These are phyloP conservation scores for Boletus subparvulus DNA, from an alignment of 768 basidiomycete genomes.

Conservation along the genomic window DNA sequence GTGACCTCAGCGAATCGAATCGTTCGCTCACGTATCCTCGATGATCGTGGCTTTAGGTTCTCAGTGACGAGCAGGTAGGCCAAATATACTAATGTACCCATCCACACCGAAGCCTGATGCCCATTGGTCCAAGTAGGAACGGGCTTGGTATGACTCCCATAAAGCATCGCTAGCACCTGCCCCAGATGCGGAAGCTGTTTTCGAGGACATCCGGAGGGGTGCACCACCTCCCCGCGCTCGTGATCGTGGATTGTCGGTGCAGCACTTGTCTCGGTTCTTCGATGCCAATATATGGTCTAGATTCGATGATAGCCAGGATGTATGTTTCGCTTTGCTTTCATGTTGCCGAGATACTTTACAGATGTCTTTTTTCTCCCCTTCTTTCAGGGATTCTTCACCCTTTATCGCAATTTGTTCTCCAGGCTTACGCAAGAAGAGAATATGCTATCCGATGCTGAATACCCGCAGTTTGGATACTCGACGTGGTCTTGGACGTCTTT, in stretches of 20 bases:
- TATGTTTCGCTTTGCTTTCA: constrained; percentile 33
- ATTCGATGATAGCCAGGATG: constrained; percentile 62
- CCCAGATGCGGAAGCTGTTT: constrained; percentile 80
- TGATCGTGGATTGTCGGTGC: constrained; percentile 75
- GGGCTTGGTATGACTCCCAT: constrained; percentile 98
- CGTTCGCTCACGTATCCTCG: background rate
- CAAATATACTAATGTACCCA: background rate
- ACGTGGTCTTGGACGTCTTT: constrained; percentile 67
- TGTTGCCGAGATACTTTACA: background rate
- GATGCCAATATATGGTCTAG: constrained; percentile 65
- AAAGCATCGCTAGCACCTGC: constrained; percentile 76
- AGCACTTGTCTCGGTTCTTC: constrained; percentile 85
- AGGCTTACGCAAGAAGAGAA: constrained; percentile 81
- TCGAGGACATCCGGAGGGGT: constrained; percentile 82
- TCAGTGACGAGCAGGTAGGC: constrained; percentile 92
- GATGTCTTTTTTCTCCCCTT: background rate
- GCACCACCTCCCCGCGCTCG: constrained; percentile 48
- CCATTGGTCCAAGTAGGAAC: constrained; percentile 64
- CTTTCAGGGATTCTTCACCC: constrained; percentile 79
- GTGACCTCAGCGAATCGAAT: background rate
- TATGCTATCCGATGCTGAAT: constrained; percentile 44
- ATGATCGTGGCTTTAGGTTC: constrained; percentile 65
- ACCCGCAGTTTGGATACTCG: constrained; percentile 82
- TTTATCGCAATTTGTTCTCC: constrained; percentile 85
- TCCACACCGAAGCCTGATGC: constrained; percentile 13